These are phyloP conservation scores for Trichophyton schoenleinii DNA, from an alignment of 2,329 filamentous ascomycete species.

Conservation along the genomic window DNA sequence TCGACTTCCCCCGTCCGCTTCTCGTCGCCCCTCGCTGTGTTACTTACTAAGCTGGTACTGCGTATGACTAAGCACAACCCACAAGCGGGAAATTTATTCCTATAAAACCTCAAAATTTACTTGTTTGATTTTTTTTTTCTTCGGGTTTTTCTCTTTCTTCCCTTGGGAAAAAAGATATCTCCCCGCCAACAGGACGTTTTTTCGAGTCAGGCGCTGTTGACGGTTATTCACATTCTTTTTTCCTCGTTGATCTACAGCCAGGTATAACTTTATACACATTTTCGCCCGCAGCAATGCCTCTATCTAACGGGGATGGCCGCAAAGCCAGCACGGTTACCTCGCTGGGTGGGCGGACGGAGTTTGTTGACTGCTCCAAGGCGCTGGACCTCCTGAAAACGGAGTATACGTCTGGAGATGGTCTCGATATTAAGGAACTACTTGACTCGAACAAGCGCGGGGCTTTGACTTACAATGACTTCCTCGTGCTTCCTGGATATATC, in stretches of 20 bases:
- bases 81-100: constrained; percentile 1
- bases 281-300: constrained; percentile 48
- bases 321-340: constrained; percentile 40
- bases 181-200: constrained; percentile 45
- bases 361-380: constrained; percentile 63
- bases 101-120: constrained; percentile 6
- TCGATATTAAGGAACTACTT: constrained; percentile 73
- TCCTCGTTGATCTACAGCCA: constrained; percentile 3
- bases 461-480: constrained; percentile 97
- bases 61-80: background rate
- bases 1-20: no score
- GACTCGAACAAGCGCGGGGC: constrained; percentile 87
- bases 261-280: constrained; percentile 19
- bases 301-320: constrained; percentile 49
- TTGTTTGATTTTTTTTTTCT: constrained; percentile 7
- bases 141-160: constrained; percentile 33
- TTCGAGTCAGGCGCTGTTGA: constrained; percentile 28
- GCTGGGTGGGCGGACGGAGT: constrained; percentile 37
- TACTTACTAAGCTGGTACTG: no score
- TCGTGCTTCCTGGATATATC: constrained; percentile 92
- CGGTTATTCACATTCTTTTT: constrained; percentile 18
- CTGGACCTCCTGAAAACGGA: constrained; percentile 64
- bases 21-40: no score
- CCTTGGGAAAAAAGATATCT: constrained; percentile 47
- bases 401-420: constrained; percentile 70